These are phyloP conservation scores for Davidsoniella neocaledoniae DNA, from an alignment of 2,329 filamentous ascomycete genomes.

Conservation along the genomic window DNA sequence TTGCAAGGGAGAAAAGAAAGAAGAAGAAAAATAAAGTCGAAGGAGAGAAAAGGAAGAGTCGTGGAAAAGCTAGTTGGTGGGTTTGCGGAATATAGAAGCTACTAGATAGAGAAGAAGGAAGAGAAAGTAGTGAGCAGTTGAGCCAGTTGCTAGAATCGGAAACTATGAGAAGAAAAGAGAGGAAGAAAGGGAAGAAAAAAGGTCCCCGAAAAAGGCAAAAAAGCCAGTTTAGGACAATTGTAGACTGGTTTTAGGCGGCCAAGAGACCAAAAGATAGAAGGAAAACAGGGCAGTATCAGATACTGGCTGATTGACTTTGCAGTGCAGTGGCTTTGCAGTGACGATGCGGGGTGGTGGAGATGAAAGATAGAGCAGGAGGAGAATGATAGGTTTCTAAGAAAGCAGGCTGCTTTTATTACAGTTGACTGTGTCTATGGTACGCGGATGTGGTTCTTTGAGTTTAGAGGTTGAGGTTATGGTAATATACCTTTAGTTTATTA, in stretches of 20 bases:
- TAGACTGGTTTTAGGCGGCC: neutral
- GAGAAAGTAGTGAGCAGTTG: too few relatives aligned
- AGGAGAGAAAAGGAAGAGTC: neutral
- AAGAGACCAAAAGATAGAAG: too few relatives aligned
- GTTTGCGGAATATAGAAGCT: neutral
- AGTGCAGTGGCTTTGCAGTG: neutral
- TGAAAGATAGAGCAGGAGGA: neutral
- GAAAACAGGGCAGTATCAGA: too few relatives aligned
- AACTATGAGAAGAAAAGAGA: too few relatives aligned
- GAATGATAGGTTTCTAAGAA: neutral
- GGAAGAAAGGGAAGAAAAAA: too few relatives aligned
- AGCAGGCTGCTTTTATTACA: too few relatives aligned
- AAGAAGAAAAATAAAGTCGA: neutral
- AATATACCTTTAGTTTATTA: too few relatives aligned
- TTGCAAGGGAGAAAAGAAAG: conserved; percentile 1
- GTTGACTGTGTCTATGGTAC: too few relatives aligned
- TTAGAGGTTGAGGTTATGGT: too few relatives aligned
- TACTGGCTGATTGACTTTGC: neutral
- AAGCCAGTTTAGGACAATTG: neutral
- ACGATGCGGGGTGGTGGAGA: conserved; percentile 1
- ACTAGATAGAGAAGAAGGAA: neutral
- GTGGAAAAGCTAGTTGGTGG: neutral
- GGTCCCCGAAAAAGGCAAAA: neutral
- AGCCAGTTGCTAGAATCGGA: neutral
- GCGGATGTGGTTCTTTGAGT: too few relatives aligned